These are phyloP conservation scores for Grosmannia serpens DNA, from an alignment of 2,329 filamentous ascomycete species.

Conservation along the genomic window DNA sequence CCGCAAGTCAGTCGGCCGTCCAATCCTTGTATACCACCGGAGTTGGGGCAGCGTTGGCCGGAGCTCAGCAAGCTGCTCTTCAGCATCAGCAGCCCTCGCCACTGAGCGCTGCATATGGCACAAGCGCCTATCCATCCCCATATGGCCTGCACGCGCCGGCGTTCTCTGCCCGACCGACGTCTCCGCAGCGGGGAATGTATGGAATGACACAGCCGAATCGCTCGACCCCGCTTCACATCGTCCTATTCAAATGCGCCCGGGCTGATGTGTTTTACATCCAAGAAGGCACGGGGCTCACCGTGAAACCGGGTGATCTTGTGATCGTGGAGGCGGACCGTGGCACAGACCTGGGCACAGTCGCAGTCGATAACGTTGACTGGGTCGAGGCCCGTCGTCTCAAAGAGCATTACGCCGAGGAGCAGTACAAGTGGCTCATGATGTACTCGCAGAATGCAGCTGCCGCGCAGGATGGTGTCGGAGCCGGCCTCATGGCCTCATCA, in stretches of 20 bases:
- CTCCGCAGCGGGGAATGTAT: conserved; percentile 52
- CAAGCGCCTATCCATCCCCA: conserved; percentile 32
- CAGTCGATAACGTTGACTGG: conserved; percentile 77
- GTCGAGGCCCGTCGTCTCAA: conserved; percentile 80
- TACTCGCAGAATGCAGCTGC: conserved; percentile 71
- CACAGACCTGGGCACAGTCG: conserved; percentile 88
- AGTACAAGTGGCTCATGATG: conserved; percentile 98
- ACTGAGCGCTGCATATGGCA: background rate
- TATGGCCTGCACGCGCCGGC: conserved; percentile 33
- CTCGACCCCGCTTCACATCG: conserved; percentile 70
- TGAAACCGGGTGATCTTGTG: conserved; percentile 85
- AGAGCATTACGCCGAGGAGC: conserved; percentile 84
- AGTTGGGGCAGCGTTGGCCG: conserved; percentile 22
- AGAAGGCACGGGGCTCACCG: conserved; percentile 82
- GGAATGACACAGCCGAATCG: conserved; percentile 48
- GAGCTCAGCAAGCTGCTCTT: conserved; percentile 15
- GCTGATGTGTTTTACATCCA: conserved; percentile 97
- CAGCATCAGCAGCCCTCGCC: conserved; percentile 5
- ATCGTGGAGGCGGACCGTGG: conserved; percentile 97
- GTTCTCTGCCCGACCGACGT: conserved; percentile 41
- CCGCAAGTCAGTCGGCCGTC: conserved; percentile 19
- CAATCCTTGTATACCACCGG: conserved; percentile 6
- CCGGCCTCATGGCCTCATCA: conserved; percentile 51
- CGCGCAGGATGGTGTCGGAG: conserved; percentile 47
- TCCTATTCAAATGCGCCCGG: conserved; percentile 91